Base-by-base conservation (phyloP, 352 stramenopile genomes). In the Globisporangium orthogonon region DNA sequence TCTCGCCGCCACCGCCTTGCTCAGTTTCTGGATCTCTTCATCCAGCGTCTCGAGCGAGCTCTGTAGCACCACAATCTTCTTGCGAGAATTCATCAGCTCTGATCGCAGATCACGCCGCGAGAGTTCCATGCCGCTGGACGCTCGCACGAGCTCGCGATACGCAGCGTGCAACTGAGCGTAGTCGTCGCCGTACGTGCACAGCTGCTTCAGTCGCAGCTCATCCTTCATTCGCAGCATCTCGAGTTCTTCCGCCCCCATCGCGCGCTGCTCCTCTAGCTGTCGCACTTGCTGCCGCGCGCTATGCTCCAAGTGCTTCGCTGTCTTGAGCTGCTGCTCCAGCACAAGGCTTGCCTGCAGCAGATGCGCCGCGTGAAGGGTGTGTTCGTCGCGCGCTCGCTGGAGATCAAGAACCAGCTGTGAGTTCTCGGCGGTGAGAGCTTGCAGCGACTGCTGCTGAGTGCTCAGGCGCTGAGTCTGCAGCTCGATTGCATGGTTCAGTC, bases 61-160 rank as follows among this genome's bases (percentile, higher is more conserved):
- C 39, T 76, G 65, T 31, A 81, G 56, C 50, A 60, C 54, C 7
- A 29, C 28, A 1, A 73, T 47, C 18, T 65, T 67, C 52, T 69
- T 76, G 46, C 71, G 69, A 35, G 56, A 67, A 39, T 67, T 65
- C 48, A 58, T 23, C 23, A 81, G 60, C 11, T 67, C 47, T 5
- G 45, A 51, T 7, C 70, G n/a, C n/a, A 76, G 41, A 18, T 75
- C 58, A 4, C 69, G 69, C 46, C 71, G 58, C 1, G 73, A 76
- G 29, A 54, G 43, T 23, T 78, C 73, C 33, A 78, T 58, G 0
- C 48, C 56, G 37, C 65, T 69, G 2, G 59, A 52, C 50, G 67
- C 51, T 9, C 58, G 66, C 18, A 51, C 54, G 11, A 73, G 23
- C 1, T 52, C 45, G 30, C 56, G 56, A 29, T 78, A 66, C 7